A percentile compares a stretch with the other conserved stretches of the same genome.
Evolutionary conservation across 2,329 filamentous ascomycete species (phyloP).

Genomic region (Chrysoporthe deuterocubensis): DNA sequence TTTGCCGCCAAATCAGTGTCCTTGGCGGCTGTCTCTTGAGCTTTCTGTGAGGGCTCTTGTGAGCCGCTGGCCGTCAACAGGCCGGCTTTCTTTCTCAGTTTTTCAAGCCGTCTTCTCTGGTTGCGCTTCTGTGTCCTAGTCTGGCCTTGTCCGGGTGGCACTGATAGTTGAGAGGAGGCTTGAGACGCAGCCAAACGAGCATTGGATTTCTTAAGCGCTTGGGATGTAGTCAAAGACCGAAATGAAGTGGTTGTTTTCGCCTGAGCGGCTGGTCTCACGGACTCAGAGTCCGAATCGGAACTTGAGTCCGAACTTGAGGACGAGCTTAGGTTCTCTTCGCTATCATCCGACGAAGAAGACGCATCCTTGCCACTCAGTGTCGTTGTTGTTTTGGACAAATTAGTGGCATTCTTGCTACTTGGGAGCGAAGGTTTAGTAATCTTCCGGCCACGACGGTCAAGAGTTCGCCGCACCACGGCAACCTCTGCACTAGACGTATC

Average conservation of each 20-base stretch:
- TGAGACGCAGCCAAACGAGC: background rate
- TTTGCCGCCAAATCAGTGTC: constrained; percentile 41
- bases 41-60: constrained; percentile 6
- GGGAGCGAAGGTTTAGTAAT: constrained; percentile 10
- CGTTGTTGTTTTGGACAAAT: constrained; percentile 28
- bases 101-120: constrained; percentile 47
- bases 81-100: constrained; percentile 28
- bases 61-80: background rate
- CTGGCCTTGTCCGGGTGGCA: constrained; percentile 38
- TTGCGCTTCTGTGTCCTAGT: constrained; percentile 56
- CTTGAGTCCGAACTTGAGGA: constrained; percentile 36
- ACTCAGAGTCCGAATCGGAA: constrained; percentile 44
- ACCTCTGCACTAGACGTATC: background rate
- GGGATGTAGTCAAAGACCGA: background rate
- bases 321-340: constrained; percentile 17
- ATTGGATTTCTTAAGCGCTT: background rate
- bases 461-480: background rate
- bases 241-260: background rate
- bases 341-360: constrained; percentile 18
- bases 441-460: background rate
- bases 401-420: constrained; percentile 10
- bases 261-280: constrained; percentile 31
- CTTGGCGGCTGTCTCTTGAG: constrained; percentile 7
- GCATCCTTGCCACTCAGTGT: constrained; percentile 27
- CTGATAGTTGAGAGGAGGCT: constrained; percentile 1